Conservation (phyloP, 2,329 filamentous ascomycete species). For the Verticillium alfalfae region DNA sequence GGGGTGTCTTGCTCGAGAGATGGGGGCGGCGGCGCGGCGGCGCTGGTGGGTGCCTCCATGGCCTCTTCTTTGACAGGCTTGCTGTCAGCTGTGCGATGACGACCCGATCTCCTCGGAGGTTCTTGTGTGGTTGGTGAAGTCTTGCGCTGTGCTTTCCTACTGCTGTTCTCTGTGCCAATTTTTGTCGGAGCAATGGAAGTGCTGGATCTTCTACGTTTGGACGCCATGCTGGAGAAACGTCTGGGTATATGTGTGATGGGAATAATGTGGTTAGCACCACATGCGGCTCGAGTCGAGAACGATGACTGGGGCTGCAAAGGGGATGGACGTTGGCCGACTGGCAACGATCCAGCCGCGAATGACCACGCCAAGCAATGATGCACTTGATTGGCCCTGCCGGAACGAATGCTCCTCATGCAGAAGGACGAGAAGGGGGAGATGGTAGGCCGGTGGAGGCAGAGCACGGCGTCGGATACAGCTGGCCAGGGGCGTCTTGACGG, state of each 20-base stretch:
- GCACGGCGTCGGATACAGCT: neutral
- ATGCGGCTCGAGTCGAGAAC: slow-evolving; percentile 1
- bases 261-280: neutral
- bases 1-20: neutral
- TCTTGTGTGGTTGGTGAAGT: neutral
- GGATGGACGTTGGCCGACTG: neutral
- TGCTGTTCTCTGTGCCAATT: neutral
- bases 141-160: neutral
- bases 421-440: neutral
- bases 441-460: neutral
- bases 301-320: slow-evolving; percentile 2
- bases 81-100: neutral
- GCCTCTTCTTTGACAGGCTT: neutral
- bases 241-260: slow-evolving; percentile 1
- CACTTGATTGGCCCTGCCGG: slow-evolving; percentile 6
- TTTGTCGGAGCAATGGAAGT: slow-evolving; percentile 9
- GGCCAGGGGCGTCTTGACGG: neutral
- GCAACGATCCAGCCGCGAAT: slow-evolving; percentile 1
- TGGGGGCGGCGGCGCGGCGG: neutral
- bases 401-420: slow-evolving; percentile 13
- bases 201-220: slow-evolving; percentile 30
- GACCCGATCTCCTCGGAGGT: slow-evolving; percentile 6
- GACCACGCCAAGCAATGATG: neutral
- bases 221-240: slow-evolving; percentile 22
- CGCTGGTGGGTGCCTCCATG: neutral